Base-by-base conservation (phyloP, 805 yeast species). In the Metschnikowia proteae region DNA sequence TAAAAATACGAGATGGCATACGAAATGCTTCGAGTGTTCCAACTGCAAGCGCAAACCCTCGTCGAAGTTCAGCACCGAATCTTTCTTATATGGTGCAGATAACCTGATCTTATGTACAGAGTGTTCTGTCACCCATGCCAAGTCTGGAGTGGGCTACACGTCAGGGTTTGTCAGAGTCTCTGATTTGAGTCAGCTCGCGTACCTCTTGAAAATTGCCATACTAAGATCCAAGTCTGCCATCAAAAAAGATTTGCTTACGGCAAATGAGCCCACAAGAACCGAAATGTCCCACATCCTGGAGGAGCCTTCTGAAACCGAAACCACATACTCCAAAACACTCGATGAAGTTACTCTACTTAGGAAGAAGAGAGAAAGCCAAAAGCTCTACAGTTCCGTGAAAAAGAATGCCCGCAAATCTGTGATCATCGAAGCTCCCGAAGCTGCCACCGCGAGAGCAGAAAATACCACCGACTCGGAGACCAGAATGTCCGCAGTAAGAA, bases 121-220 rank as follows among this genome's bases (percentile, higher is more conserved):
- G 29, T 90, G 97, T 65, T 78, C 83, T 0, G 68, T 71, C 40
- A 79, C 74, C 47, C 49, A 51, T 7, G 26, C 52, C 2, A 78
- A 75, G 9, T 35, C 50, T 4, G 62, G 67, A 13, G 54, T 70
- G 6, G 57, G 60, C 10, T 55, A 51, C 22, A 42, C 49, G 2
- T 48, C 53, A 1, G 90, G 86, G 0, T 83, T 89, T 60, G 76
- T 71, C 42, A 59, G 67, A n/a, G 83, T 90, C 1, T 76, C 88
- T 4, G 83, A 82, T 50, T 76, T 89, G 42, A 66, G 80, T 17
- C 98, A 94, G 66, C 76, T 90, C 60, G 74, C 84, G 17, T 88
- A 82, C 62, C 68, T 94, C 40, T 70, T 91, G 55, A 85, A 87
- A 59, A 89, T 94, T 53, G 98, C 98, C 0, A 72, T 91, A 41